Base-by-base conservation (phyloP, 1,284 basidiomycete genomes). In the Cryptococcus wingfieldii region DNA sequence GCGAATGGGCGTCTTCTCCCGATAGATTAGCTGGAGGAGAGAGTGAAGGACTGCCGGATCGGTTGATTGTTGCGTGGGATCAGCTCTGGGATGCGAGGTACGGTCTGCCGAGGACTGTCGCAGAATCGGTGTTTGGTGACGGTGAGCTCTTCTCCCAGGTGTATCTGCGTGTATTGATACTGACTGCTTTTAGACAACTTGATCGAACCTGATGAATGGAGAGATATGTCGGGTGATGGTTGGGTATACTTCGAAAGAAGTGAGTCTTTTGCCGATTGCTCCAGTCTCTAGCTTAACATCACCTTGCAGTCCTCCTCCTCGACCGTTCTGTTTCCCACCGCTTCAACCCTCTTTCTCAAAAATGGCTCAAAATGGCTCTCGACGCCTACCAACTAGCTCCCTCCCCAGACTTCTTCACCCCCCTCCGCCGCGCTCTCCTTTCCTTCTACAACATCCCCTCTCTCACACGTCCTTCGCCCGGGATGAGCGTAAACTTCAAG, bases 351-450 rank as follows among this genome's bases (percentile, higher is more conserved):
- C 51, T 52, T 4, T 48, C 60, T 2, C 47, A 60, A 2, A 37
- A 50, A 41, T 69, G 67, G 67, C 58, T 62, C 54, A 69, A 69
- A 54, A 66, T 66, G 65, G 49, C 65, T 5, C 19, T 67, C 7
- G 54, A 55, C 28, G 56, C 63, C 19, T 56, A 66, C 27, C 47
- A 54, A 10, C 38, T 55, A 23, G 51, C 53, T 28, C 57, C 57
- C 31, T 58, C 55, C 4, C 16, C 50, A 0, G n/a, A 44, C 1
- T 47, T 51, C 38, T 58, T 58, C 18, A 9, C 27, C 31, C 31
- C 46, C n/a, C 14, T 38, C n/a, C 51, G 38, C 47, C 38, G 41
- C 34, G 38, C 18, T 9, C 50, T 50, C 28, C 28, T 45, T 12
- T 19, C 23, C 13, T 42, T 50, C 28, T 58, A 50, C 14, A 18